Percentiles rank a stretch among this genome's conserved stretches.
Evolutionary conservation across 2,329 filamentous ascomycete species (phyloP).

Genomic region (Exserohilum rostratum): DNA sequence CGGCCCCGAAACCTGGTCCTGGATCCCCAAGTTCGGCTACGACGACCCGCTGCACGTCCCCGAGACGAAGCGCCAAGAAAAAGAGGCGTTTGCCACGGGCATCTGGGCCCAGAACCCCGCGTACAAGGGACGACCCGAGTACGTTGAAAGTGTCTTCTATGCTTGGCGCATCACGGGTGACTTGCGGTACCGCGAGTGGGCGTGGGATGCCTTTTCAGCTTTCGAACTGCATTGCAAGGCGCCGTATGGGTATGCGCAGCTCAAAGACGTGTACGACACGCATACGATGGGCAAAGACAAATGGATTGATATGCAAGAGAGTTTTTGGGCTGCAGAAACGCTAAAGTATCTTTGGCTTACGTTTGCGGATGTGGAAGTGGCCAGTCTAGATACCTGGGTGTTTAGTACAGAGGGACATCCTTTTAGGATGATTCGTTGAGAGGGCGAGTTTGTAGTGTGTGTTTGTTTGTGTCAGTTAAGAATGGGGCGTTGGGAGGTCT

Average conservation of each 20-base stretch:
- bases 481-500: no score
- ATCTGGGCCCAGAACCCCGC: constrained; percentile 44
- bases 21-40: constrained; percentile 47
- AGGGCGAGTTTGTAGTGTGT: background rate
- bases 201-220: constrained; percentile 50
- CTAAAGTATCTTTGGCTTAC: constrained; percentile 52
- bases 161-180: constrained; percentile 51
- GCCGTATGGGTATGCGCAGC: constrained; percentile 47
- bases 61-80: constrained; percentile 29
- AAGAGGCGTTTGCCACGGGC: constrained; percentile 37
- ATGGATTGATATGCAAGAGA: constrained; percentile 49
- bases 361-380: constrained; percentile 44
- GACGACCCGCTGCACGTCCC: constrained; percentile 40
- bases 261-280: constrained; percentile 43
- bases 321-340: constrained; percentile 50
- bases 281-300: constrained; percentile 25
- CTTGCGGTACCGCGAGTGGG: constrained; percentile 49
- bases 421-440: constrained; percentile 48
- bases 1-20: constrained; percentile 48
- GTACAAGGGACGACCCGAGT: constrained; percentile 49
- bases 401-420: constrained; percentile 54
- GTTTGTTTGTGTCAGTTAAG: no score
- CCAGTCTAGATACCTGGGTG: constrained; percentile 51
- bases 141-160: constrained; percentile 50
- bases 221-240: constrained; percentile 49